phyloP scores from a whole-genome alignment of 1,284 basidiomycete species.

The Xerocomus amazonicus region DNA sequence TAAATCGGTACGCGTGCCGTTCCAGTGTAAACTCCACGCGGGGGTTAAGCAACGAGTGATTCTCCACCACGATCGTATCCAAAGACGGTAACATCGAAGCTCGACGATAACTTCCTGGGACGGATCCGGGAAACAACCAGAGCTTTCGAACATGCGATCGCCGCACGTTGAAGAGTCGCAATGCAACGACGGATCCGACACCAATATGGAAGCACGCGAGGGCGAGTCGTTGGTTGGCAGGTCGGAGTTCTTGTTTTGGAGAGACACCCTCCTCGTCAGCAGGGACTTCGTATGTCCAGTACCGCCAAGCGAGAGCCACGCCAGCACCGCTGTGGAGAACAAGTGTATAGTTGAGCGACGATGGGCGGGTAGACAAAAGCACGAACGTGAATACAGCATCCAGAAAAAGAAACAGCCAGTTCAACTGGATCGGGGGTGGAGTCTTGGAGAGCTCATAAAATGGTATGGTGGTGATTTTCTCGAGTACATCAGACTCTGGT shows the following conservation, averaged over 20 bases:
- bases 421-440: conserved; percentile 19
- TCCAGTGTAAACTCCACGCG: conserved; percentile 27
- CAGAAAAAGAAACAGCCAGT: conserved; percentile 47
- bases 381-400: conserved; percentile 53
- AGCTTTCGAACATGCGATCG: conserved; percentile 30
- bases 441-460: conserved; percentile 24
- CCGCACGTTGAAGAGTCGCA: conserved; percentile 26
- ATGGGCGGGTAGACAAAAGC: neutral
- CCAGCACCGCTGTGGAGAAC: conserved; percentile 19
- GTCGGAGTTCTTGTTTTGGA: conserved; percentile 27
- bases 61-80: conserved; percentile 28
- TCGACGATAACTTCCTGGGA: conserved; percentile 23
- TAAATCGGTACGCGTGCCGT: conserved; percentile 24
- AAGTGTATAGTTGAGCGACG: neutral
- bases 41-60: conserved; percentile 20
- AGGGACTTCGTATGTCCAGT: conserved; percentile 26
- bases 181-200: conserved; percentile 28
- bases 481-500: conserved; percentile 44
- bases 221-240: conserved; percentile 29
- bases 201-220: conserved; percentile 30
- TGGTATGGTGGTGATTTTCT: conserved; percentile 18
- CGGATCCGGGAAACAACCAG: conserved; percentile 29
- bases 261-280: conserved; percentile 13
- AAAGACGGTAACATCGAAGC: conserved; percentile 21
- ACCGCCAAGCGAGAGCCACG: conserved; percentile 40